Conservation (phyloP, 805 yeast species). For the Helenozyma rhizophorensis region DNA sequence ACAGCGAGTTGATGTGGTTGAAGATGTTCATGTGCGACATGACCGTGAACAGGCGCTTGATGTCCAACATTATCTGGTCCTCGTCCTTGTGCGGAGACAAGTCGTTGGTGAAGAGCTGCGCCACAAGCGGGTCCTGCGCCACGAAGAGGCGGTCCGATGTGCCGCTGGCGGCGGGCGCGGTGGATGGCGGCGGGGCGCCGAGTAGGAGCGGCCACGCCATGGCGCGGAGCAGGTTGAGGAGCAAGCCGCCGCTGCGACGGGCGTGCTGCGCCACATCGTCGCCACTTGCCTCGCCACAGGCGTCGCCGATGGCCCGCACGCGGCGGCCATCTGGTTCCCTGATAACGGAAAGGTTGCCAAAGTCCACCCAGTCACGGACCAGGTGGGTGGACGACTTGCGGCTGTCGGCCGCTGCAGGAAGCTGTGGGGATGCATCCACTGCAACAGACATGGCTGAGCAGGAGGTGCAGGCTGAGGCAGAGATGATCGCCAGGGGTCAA, state of each 20-base stretch:
- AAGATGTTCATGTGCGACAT: conserved; percentile 27
- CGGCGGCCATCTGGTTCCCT: too few relatives aligned
- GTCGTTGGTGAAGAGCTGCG: conserved; percentile 17
- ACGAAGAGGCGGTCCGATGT: neutral
- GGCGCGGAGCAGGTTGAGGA: conserved; percentile 37
- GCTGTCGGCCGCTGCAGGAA: too few relatives aligned
- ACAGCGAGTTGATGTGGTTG: conserved; percentile 19
- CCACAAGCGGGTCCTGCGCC: neutral
- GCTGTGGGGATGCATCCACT: too few relatives aligned
- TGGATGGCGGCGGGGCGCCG: conserved; percentile 11
- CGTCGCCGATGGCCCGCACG: too few relatives aligned
- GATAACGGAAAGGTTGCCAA: conserved; percentile 26
- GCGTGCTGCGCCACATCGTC: too few relatives aligned
- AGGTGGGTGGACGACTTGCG: too few relatives aligned
- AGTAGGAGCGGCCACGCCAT: conserved; percentile 51
- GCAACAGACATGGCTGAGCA: too few relatives aligned
- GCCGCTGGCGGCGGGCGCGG: neutral
- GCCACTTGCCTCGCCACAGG: too few relatives aligned
- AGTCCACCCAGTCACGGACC: conserved; percentile 34
- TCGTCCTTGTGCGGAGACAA: conserved; percentile 62
- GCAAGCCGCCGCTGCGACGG: conserved; percentile 45
- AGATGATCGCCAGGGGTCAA: too few relatives aligned
- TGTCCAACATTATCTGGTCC: conserved; percentile 75
- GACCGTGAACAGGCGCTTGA: conserved; percentile 60
- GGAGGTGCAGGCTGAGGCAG: too few relatives aligned